A percentile compares a stretch with the other conserved stretches of the same genome.
These are phyloP conservation scores for Lactarius sp. DNA, from an alignment of 768 basidiomycete genomes.

Conservation along the genomic window DNA sequence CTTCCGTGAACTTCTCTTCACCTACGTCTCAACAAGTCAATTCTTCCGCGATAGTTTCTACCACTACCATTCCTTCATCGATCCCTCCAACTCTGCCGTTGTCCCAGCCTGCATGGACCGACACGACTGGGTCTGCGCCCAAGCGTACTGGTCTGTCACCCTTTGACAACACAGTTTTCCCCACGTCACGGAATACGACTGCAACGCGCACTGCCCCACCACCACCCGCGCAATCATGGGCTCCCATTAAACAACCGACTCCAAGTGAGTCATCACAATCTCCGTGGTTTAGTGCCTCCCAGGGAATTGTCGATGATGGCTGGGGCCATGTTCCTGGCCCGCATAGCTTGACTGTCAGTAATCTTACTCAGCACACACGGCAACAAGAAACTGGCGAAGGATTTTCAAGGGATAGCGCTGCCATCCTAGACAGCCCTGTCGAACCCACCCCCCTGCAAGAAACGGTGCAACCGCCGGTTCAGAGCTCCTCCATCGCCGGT, in stretches of 20 bases:
- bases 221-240: conserved; percentile 25
- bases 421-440: conserved; percentile 24
- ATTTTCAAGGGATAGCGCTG: conserved; percentile 13
- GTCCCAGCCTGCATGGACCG: conserved; percentile 20
- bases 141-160: conserved; percentile 23
- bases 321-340: conserved; percentile 42
- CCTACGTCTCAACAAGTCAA: conserved; percentile 6
- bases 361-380: conserved; percentile 55
- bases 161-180: conserved; percentile 20
- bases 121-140: conserved; percentile 13
- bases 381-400: conserved; percentile 40
- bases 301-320: conserved; percentile 41
- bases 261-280: conserved; percentile 35
- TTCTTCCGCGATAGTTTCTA: not conserved
- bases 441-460: conserved; percentile 27
- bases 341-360: conserved; percentile 52
- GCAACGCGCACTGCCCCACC: conserved; percentile 20
- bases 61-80: not conserved
- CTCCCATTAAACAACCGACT: conserved; percentile 11
- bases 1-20: conserved; percentile 19
- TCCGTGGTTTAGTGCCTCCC: conserved; percentile 51
- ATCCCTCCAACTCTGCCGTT: conserved; percentile 8
- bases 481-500: conserved; percentile 11
- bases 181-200: conserved; percentile 24
- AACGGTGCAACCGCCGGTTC: not conserved